Evolutionary conservation across 495 filamentous ascomycete species (phyloP), one percentile per base, ranked within the genome.

Genomic region (Hyaloscypha hepaticicola): DNA sequence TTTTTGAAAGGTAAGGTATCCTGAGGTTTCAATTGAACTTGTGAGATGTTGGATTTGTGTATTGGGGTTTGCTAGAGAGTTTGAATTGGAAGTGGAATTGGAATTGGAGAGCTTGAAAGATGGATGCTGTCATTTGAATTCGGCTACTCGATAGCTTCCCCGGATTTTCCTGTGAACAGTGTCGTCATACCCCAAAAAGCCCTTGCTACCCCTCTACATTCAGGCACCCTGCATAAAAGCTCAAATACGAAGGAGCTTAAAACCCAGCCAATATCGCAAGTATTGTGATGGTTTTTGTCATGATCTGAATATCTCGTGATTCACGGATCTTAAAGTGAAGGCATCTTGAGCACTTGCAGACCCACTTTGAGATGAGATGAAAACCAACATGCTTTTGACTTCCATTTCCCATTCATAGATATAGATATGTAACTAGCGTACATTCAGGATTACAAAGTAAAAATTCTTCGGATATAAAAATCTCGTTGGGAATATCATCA

Each of bases 401-500:
- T 19, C 38, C 6, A 16, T 2, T 45, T 45, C 38, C 12, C 38
- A 45, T 45, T 45, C 16, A n/a, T n/a, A n/a, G n/a, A n/a, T 16
- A 45, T 45, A 45, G 9, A 16, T 3, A 45, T 45, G 38, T 45
- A 45, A 45, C 38, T 45, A 45, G 19, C 38, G 6, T 45, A 45
- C 38, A 45, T 45, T 16, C 11, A 45, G 6, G 1, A 45, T 45
- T 11, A 45, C 38, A 45, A 45, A 45, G 16, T 19, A 45, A 45
- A 45, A 4, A 4, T 45, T 45, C 19, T 45, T 19, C 6, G 38
- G 38, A 6, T 53, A 27, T 16, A 24, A 27, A 53, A 53, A 7
- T 27, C 50, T 53, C 12, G 3, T 25, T 25, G 50, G 50, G 50
- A 53, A 27, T 53, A 53, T 53, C 22, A 53, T 53, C 50, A 53